A percentile compares a stretch with the other conserved stretches of the same genome.
These are phyloP conservation scores for Castanea crenata DNA, from an alignment of 306 rosid species.

Conservation along the genomic window DNA sequence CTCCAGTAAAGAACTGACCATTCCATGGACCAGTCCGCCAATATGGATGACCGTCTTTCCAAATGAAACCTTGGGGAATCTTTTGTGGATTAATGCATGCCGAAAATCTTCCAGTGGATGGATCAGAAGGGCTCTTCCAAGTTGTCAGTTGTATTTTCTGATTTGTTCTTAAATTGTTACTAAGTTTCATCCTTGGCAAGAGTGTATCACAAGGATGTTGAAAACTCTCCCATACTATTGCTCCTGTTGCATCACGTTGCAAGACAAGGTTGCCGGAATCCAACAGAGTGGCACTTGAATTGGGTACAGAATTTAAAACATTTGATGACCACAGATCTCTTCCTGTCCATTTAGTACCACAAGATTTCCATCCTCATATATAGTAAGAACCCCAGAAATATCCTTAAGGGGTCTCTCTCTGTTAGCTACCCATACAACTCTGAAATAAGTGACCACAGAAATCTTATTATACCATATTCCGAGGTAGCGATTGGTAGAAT, in stretches of 20 bases:
- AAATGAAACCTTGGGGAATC: no score
- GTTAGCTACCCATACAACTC: neutral
- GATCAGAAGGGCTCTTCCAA: slow-evolving; percentile 9
- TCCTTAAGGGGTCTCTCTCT: neutral
- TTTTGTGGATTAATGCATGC: neutral
- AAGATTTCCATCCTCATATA: neutral
- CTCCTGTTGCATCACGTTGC: neutral
- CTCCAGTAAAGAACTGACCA: no score
- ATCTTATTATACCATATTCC: slow-evolving; percentile 18
- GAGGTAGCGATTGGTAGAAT: neutral
- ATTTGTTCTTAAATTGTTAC: neutral
- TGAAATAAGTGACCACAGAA: neutral
- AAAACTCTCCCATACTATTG: slow-evolving; percentile 28
- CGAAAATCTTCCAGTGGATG: slow-evolving; percentile 1
- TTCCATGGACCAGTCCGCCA: no score
- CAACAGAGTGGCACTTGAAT: slow-evolving; percentile 7
- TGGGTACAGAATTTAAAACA: neutral
- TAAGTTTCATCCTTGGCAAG: slow-evolving; percentile 7
- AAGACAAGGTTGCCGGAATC: slow-evolving; percentile 30
- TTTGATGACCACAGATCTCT: slow-evolving; percentile 18
- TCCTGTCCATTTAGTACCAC: slow-evolving; percentile 6
- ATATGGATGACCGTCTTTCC: no score
- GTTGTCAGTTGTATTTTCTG: neutral
- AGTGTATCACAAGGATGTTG: slow-evolving; percentile 1
- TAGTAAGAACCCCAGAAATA: neutral